These are phyloP conservation scores for Chlorencoelia australis DNA, from an alignment of 2,329 filamentous ascomycete species.

Conservation along the genomic window DNA sequence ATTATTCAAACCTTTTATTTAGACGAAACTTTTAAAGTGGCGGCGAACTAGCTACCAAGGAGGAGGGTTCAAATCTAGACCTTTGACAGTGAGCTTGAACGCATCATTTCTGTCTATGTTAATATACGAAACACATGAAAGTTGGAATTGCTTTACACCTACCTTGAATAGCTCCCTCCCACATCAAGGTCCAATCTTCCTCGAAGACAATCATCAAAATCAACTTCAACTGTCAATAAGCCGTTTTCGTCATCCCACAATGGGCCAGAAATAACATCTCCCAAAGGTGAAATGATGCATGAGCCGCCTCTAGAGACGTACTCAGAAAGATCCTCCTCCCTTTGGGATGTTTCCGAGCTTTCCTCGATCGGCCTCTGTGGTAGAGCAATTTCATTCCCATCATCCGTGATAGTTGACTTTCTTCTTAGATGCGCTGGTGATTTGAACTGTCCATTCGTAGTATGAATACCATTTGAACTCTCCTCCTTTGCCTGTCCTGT, in stretches of 20 bases:
- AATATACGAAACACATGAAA: neutral
- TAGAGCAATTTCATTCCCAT: constrained; percentile 46
- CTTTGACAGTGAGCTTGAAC: constrained; percentile 50
- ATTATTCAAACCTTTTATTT: no score
- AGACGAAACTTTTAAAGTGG: no score
- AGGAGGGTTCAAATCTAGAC: constrained; percentile 46
- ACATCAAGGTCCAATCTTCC: constrained; percentile 77
- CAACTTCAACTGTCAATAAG: constrained; percentile 62
- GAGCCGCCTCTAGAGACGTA: constrained; percentile 64
- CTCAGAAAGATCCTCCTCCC: constrained; percentile 14
- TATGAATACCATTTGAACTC: constrained; percentile 1
- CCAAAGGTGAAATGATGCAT: constrained; percentile 68
- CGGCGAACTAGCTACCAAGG: constrained; percentile 2
- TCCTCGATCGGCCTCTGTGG: constrained; percentile 5
- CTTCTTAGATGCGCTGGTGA: constrained; percentile 6
- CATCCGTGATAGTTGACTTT: constrained; percentile 27
- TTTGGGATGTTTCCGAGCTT: constrained; percentile 8
- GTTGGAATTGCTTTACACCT: constrained; percentile 26
- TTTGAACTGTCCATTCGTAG: constrained; percentile 1
- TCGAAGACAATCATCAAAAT: constrained; percentile 79
- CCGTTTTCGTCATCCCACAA: constrained; percentile 68
- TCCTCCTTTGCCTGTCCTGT: constrained; percentile 20
- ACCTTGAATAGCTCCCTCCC: constrained; percentile 75
- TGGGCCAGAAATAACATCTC: constrained; percentile 70
- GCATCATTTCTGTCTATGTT: constrained; percentile 41